Evolutionary conservation across 1,284 basidiomycete species (phyloP).

Genomic region (Fomitopsis schrenkii): DNA sequence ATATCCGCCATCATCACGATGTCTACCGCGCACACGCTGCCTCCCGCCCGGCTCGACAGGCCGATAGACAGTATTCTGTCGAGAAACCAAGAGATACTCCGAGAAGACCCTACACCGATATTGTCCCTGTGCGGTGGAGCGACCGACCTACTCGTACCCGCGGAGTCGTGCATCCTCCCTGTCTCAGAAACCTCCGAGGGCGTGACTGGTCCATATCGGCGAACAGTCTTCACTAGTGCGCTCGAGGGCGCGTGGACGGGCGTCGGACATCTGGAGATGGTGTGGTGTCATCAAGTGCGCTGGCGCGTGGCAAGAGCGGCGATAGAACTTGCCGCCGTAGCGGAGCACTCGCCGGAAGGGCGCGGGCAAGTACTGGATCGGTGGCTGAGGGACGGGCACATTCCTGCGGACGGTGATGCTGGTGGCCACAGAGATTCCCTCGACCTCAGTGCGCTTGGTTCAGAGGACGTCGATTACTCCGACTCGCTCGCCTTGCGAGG

Average conservation of each 20-base stretch:
- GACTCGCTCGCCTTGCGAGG: slow-evolving; percentile 38
- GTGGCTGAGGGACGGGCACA: slow-evolving; percentile 64
- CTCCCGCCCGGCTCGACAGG: slow-evolving; percentile 85
- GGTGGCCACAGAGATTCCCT: background rate
- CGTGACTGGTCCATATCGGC: slow-evolving; percentile 38
- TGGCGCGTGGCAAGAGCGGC: slow-evolving; percentile 81
- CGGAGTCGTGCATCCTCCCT: slow-evolving; percentile 82
- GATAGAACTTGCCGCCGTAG: slow-evolving; percentile 56
- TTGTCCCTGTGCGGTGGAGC: slow-evolving; percentile 91
- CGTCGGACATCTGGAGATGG: slow-evolving; percentile 94
- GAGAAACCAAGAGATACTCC: slow-evolving; percentile 33
- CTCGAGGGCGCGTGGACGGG: slow-evolving; percentile 92
- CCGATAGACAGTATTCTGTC: slow-evolving; percentile 76
- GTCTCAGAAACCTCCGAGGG: slow-evolving; percentile 14
- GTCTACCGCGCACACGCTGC: slow-evolving; percentile 88
- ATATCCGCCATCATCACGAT: slow-evolving; percentile 89
- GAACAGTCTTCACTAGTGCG: slow-evolving; percentile 83
- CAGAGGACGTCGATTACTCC: slow-evolving; percentile 32
- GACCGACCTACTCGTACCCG: slow-evolving; percentile 89
- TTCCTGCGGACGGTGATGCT: slow-evolving; percentile 15
- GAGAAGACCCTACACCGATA: slow-evolving; percentile 54
- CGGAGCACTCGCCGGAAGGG: slow-evolving; percentile 17
- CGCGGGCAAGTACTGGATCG: slow-evolving; percentile 44
- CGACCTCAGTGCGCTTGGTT: slow-evolving; percentile 16
- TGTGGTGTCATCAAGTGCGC: slow-evolving; percentile 98